Percentiles rank a stretch among this genome's conserved stretches.
Evolutionary conservation across 495 filamentous ascomycete genomes (phyloP).

Genomic region (Chaetomidium leptoderma): DNA sequence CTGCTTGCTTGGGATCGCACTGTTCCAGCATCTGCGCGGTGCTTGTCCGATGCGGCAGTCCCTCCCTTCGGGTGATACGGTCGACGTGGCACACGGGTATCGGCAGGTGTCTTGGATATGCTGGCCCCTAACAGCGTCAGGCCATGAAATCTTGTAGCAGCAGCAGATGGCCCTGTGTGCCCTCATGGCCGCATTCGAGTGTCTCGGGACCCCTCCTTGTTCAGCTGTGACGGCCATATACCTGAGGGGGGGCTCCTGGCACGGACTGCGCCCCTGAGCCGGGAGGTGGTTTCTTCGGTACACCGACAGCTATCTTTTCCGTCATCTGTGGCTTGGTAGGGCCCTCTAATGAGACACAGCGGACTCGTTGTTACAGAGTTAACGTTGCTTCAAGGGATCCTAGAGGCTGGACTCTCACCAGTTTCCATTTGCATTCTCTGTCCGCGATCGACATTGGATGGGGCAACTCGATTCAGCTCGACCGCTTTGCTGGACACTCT

Average conservation of each 20-base stretch:
- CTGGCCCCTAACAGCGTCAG: slow-evolving; percentile 3
- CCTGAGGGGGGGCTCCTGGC: not conserved
- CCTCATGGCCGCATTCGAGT: not conserved
- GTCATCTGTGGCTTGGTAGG: slow-evolving; percentile 10
- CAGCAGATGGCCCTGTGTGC: not conserved
- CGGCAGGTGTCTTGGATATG: not conserved
- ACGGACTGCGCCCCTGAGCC: not conserved
- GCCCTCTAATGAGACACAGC: not conserved
- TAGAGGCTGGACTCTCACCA: not conserved
- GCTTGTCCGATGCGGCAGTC: not conserved
- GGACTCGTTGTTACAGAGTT: not conserved
- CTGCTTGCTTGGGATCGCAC: not conserved
- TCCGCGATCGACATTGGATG: not conserved
- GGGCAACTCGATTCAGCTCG: not conserved
- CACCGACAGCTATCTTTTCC: not conserved
- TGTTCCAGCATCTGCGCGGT: not conserved
- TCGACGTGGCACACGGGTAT: slow-evolving; percentile 5
- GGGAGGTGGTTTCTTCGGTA: not conserved
- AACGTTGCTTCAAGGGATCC: slow-evolving; percentile 1
- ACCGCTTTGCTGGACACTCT: not conserved
- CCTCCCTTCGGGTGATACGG: not conserved
- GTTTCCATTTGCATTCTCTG: not conserved
- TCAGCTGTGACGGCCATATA: slow-evolving; percentile 8
- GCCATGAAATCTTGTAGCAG: not conserved
- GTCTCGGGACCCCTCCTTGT: not conserved